These are phyloP conservation scores for Lactarius pseudohatsudake DNA, from an alignment of 768 basidiomycete genomes.

Conservation along the genomic window DNA sequence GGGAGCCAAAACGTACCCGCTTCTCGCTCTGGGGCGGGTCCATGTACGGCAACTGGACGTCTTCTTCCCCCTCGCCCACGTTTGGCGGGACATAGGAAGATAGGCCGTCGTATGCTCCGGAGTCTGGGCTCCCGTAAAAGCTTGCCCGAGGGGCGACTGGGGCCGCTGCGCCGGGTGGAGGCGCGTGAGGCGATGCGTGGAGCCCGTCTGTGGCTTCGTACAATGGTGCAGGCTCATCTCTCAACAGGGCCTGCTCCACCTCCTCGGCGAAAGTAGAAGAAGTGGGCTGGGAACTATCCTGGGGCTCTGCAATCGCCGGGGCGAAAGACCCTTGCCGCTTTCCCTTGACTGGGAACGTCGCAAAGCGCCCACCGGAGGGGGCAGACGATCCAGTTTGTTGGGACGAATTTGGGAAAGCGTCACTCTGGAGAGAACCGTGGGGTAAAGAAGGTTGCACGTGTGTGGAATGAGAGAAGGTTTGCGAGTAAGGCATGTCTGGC, in stretches of 20 bases:
- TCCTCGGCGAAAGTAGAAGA: constrained; percentile 22
- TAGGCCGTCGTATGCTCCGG: constrained; percentile 7
- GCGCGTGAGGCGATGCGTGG: constrained; percentile 41
- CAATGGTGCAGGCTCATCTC: constrained; percentile 39
- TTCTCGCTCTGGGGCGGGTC: constrained; percentile 17
- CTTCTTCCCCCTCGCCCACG: constrained; percentile 30
- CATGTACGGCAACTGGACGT: constrained; percentile 36
- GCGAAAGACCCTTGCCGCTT: constrained; percentile 31
- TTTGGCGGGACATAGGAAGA: constrained; percentile 22
- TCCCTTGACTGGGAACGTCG: constrained; percentile 62
- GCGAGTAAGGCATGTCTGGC: constrained; percentile 1
- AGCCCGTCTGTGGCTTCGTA: constrained; percentile 39
- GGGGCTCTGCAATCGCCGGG: constrained; percentile 17
- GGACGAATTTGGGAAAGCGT: background rate
- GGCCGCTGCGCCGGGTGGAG: constrained; percentile 46
- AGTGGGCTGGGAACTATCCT: constrained; percentile 11
- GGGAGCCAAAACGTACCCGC: constrained; percentile 19
- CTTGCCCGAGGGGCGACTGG: constrained; percentile 28
- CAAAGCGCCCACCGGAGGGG: constrained; percentile 52
- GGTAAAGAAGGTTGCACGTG: background rate
- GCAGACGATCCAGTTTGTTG: constrained; percentile 12
- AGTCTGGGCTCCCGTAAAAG: constrained; percentile 14
- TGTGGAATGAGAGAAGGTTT: background rate
- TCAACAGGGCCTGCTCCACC: background rate
- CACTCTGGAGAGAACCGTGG: background rate